These are phyloP conservation scores for Pleurotus tuoliensis DNA, from an alignment of 768 basidiomycete genomes.

Conservation along the genomic window DNA sequence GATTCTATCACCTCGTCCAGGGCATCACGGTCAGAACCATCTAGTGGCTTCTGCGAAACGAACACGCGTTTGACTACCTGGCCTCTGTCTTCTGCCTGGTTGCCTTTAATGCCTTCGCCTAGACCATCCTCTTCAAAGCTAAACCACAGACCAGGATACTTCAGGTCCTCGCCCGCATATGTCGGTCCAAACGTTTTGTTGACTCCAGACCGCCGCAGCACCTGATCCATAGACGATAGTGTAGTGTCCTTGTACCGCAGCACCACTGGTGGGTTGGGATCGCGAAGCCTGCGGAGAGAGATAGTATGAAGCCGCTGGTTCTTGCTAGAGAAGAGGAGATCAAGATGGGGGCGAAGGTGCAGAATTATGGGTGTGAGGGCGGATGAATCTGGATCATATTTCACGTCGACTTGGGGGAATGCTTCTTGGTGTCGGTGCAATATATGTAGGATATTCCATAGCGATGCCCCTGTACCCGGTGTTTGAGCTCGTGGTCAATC, in stretches of 20 bases:
- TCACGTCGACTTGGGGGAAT: slow-evolving; percentile 81
- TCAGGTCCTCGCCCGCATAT: slow-evolving; percentile 70
- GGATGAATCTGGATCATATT: slow-evolving; percentile 73
- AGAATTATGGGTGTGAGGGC: slow-evolving; percentile 71
- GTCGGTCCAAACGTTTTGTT: slow-evolving; percentile 79
- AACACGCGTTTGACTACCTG: slow-evolving; percentile 78
- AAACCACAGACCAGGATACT: slow-evolving; percentile 83
- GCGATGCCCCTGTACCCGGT: slow-evolving; percentile 52
- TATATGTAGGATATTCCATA: slow-evolving; percentile 74
- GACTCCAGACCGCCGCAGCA: slow-evolving; percentile 60
- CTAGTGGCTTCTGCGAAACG: slow-evolving; percentile 63
- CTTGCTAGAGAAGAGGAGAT: slow-evolving; percentile 79
- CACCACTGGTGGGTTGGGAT: slow-evolving; percentile 61
- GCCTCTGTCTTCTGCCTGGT: slow-evolving; percentile 53
- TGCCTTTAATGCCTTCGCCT: slow-evolving; percentile 49
- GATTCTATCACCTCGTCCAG: slow-evolving; percentile 69
- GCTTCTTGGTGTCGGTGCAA: slow-evolving; percentile 61
- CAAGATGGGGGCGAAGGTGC: slow-evolving; percentile 76
- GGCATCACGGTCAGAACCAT: slow-evolving; percentile 57
- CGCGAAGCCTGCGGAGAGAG: slow-evolving; percentile 62
- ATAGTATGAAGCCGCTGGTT: slow-evolving; percentile 81
- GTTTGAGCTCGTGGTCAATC: slow-evolving; percentile 5
- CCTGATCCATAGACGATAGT: slow-evolving; percentile 58
- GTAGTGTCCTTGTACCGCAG: slow-evolving; percentile 64
- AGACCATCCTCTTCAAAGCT: slow-evolving; percentile 75